Conservation (phyloP, 1,139 yeast species). For the Yamadazyma triangularis region DNA sequence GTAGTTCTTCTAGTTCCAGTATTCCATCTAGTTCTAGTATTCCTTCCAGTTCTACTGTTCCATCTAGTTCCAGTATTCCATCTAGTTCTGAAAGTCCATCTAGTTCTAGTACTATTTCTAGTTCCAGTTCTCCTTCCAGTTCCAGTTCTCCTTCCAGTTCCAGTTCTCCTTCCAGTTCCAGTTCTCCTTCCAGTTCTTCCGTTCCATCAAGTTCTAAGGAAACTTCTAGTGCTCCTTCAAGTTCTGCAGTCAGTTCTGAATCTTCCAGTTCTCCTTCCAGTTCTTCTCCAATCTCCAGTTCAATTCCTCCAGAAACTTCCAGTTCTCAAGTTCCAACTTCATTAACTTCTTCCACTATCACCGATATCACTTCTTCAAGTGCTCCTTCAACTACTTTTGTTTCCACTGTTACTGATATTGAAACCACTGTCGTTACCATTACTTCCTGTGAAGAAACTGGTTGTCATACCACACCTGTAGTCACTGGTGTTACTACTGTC, state of each 20-base stretch:
- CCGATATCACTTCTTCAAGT: too few relatives aligned
- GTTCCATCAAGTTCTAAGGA: conserved; percentile 1
- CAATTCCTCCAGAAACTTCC: conserved; percentile 1
- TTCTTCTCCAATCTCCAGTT: background rate
- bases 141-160: conserved; percentile 1
- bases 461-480: conserved; percentile 25
- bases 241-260: too few relatives aligned
- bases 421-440: conserved; percentile 36
- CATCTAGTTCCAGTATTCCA: background rate
- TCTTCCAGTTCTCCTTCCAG: background rate
- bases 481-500: conserved; percentile 36
- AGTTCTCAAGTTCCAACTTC: background rate
- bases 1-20: background rate
- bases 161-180: background rate
- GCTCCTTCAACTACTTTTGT: background rate
- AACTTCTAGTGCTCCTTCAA: too few relatives aligned
- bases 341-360: too few relatives aligned
- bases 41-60: background rate
- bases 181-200: background rate
- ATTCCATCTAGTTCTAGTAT: background rate
- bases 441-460: conserved; percentile 41
- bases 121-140: conserved; percentile 1
- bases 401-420: background rate
- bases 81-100: too few relatives aligned
- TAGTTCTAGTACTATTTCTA: too few relatives aligned